Base-by-base conservation (phyloP, 495 filamentous ascomycete genomes). In the Tuber brumale region DNA sequence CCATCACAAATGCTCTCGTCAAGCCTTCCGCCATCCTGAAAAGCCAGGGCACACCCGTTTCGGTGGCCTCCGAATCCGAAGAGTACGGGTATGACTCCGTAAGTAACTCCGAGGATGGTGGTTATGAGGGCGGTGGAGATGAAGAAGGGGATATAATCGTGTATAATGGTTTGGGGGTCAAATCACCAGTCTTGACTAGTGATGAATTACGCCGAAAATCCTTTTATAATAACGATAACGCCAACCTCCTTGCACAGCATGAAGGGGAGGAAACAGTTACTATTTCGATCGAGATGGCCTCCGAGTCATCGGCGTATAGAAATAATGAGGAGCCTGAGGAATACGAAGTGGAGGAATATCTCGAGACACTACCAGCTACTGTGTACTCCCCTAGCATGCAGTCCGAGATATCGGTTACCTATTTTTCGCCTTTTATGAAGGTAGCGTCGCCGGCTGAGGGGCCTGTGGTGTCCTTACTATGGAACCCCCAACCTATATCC, bases 11-110 rank as follows among this genome's bases (percentile, higher is more conserved):
- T 14, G 37, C 70, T 21, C 61, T 57, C 0, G 23, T 75, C 27
- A 76, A 45, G 27, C 73, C 78, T 8, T 51, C 27, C 8, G 42
- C 76, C 44, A 79, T 80, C 57, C 61, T 80, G 31, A 77, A 75
- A 69, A 80, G 78, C 42, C 78, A 80, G 48, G 70, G 73, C 37
- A 80, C 77, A n/a, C 78, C 78, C 9, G 37, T 75, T 42, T 80
- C 76, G 18, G 69, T 70, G 18, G n/a, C 70, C 51, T 80, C 76
- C 21, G 70, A 73, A 42, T 79, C 70, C 57, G 57, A 35, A 66
- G 57, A 66, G 57, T 31, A 35, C 27, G 57, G 57, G n/a, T 66
- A 66, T 66, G 57, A 7, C 57, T 66, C 27, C 35, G 57, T 31
- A 35, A 31, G 12, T 66, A 31, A 66, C 57, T 66, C 27, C n/a